Base-by-base conservation (phyloP, 371 early-diverging fungal species). In the Parasitella parasitica region DNA sequence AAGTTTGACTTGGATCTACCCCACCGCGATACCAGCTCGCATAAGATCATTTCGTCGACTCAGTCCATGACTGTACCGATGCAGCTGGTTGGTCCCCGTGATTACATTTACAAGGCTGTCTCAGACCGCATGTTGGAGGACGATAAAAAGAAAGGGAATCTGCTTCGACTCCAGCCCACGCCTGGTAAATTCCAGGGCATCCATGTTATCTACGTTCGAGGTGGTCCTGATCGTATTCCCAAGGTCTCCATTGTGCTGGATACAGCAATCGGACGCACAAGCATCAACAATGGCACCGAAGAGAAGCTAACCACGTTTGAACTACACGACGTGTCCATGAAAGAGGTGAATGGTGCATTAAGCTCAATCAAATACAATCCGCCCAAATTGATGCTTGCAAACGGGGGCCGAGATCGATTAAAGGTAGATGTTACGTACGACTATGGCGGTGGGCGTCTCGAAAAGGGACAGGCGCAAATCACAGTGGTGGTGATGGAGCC, bases 141-240 rank as follows among this genome's bases (percentile, higher is more conserved):
- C n/a, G 67, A 72, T 15, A 39, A 59, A 20, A 50, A 57, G 6
- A 28, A 54, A 18, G 57, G 58, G 5, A 55, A 63, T 11, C 11
- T 52, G 16, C 27, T 67, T 6, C 28, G 68, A 20, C 57, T 82
- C 7, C 76, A 75, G 11, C 70, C 81, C 30, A 49, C 66, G 1
- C 75, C 77, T 7, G 87, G 87, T 0, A 69, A 76, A 38, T 82
- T 85, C 67, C 81, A 76, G 59, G 87, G 87, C 1, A 52, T 85
- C 7, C 76, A 83, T 54, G 80, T 79, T 0, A 66, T 86, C 7
- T 86, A 79, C 64, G 69, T 85, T 4, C 78, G 83, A 11, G 87
- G 87, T 30, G 77, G 77, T 0, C 75, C 78, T 13, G 61, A 68
- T 11, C 39, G 36, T 6, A 54, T 70, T 1, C 43, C 57, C 7